Base-by-base conservation (phyloP, 345 rosid genomes). In the Salix caprea region DNA sequence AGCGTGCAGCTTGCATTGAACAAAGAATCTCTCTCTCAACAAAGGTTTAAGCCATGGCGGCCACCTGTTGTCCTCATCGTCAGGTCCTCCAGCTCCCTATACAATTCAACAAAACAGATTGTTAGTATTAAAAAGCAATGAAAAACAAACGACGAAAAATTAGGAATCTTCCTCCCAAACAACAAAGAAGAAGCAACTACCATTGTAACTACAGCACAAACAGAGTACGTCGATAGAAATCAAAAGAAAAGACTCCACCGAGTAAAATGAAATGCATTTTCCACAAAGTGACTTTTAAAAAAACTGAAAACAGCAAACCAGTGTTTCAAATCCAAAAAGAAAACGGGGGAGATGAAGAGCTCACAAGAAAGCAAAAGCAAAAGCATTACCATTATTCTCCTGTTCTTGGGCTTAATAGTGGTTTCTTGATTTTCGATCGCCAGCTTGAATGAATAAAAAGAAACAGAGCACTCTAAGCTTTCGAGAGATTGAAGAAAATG, bases 11-110 rank as follows among this genome's bases (percentile, higher is more conserved):
- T 85, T 85, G 82, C 91, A 90, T 75, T 87, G 91, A 73, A 77
- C 87, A 42, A 90, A 90, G 73, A 90, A 90, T 60, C 83, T 79
- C 74, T 88, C 90, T 56, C 77, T 73, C 12, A 90, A 78, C 11
- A 90, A 85, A 6, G 91, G 90, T 69, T 76, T 75, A 76, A 90
- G 76, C 93, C 93, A 90, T 74, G 84, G 84, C n/a, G 91, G 93
- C 91, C 93, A 88, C 74, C 81, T 76, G n/a, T 65, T 68, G 19
- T 78, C 81, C 8, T 82, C 87, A 21, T 87, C 89, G 4, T 83
- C 84, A 26, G 88, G 89, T 67, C 89, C 88, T 76, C 92, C 88
- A 67, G 83, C 91, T 30, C 90, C 92, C 87, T 87, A n/a, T 30
- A 75, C 32, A 36, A 69, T 42, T 42, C 58, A 73, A 5, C 19